A percentile compares a stretch with the other conserved stretches of the same genome.
These are phyloP conservation scores for Middelhovenomyces tepae DNA, from an alignment of 805 yeast species.

Conservation along the genomic window DNA sequence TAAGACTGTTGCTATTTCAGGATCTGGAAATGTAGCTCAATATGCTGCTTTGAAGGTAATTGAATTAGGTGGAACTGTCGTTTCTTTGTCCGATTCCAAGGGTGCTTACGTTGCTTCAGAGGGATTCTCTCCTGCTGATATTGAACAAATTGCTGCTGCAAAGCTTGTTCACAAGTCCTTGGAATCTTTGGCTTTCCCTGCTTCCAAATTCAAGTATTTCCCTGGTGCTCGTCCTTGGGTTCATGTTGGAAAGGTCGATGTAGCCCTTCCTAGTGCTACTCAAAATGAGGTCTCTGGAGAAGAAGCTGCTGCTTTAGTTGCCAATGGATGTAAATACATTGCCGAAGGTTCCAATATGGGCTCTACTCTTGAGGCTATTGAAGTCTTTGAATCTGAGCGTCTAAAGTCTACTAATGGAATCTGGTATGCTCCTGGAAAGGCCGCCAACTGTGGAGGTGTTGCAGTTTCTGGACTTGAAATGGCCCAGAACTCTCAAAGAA, in stretches of 20 bases:
- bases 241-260: conserved; percentile 82
- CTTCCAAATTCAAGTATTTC: conserved; percentile 55
- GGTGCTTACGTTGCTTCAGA: conserved; percentile 62
- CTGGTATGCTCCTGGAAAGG: conserved; percentile 99
- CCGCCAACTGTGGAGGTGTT: conserved; percentile 99
- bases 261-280: conserved; percentile 97
- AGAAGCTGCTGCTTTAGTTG: conserved; percentile 91
- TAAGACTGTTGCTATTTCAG: conserved; percentile 93
- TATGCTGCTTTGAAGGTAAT: conserved; percentile 96
- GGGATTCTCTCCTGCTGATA: conserved; percentile 81
- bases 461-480: conserved; percentile 97
- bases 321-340: conserved; percentile 82
- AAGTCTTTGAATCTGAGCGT: conserved; percentile 66
- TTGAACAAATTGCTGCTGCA: conserved; percentile 71
- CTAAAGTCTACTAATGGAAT: conserved; percentile 36
- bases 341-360: conserved; percentile 99
- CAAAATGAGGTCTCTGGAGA: conserved; percentile 97
- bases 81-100: conserved; percentile 89
- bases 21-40: conserved; percentile 99
- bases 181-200: conserved; percentile 21
- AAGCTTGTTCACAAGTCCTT: conserved; percentile 60
- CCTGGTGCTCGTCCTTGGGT: conserved; percentile 97
- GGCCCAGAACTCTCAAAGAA: conserved; percentile 98
- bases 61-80: conserved; percentile 93
- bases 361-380: conserved; percentile 94